phyloP scores from a whole-genome alignment of 768 basidiomycete species.

The Mycena vitilis region DNA sequence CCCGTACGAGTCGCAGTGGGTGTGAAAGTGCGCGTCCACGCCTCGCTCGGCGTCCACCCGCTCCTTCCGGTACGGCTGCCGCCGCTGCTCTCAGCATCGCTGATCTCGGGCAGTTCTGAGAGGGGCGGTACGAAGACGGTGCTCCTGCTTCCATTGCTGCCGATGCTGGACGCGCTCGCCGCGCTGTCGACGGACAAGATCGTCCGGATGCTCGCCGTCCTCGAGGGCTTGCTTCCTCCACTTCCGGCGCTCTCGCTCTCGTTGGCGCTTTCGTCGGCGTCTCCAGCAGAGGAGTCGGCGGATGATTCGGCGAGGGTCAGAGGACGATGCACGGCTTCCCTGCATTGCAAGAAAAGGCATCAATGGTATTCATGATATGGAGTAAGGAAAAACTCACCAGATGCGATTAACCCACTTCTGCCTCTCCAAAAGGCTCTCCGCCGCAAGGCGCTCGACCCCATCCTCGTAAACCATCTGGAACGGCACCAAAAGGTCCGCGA shows the following conservation, averaged over 20 bases:
- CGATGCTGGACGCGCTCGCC: slow-evolving; percentile 56
- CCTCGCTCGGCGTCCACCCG: slow-evolving; percentile 20
- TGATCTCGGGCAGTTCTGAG: slow-evolving; percentile 73
- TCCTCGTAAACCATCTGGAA: slow-evolving; percentile 93
- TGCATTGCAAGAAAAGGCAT: slow-evolving; percentile 42
- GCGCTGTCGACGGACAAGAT: slow-evolving; percentile 69
- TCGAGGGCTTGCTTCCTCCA: slow-evolving; percentile 15
- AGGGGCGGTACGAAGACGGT: slow-evolving; percentile 85
- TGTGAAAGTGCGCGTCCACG: neutral
- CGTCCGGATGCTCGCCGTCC: slow-evolving; percentile 70
- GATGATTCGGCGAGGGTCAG: slow-evolving; percentile 61
- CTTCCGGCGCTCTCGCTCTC: neutral
- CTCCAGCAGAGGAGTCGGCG: slow-evolving; percentile 47
- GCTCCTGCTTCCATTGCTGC: slow-evolving; percentile 69
- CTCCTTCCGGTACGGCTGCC: slow-evolving; percentile 8
- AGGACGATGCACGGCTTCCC: slow-evolving; percentile 83
- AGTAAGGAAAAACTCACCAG: slow-evolving; percentile 64
- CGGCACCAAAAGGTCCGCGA: slow-evolving; percentile 81
- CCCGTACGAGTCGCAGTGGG: neutral
- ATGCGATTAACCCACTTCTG: slow-evolving; percentile 93
- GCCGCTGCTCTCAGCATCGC: neutral
- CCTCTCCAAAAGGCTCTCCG: slow-evolving; percentile 88
- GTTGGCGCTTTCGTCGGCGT: slow-evolving; percentile 28
- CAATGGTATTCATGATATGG: neutral
- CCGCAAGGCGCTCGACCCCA: slow-evolving; percentile 88